phyloP scores from a whole-genome alignment of 2,329 filamentous ascomycete species.

The Ophiocordyceps camponoti-rufipedis region DNA sequence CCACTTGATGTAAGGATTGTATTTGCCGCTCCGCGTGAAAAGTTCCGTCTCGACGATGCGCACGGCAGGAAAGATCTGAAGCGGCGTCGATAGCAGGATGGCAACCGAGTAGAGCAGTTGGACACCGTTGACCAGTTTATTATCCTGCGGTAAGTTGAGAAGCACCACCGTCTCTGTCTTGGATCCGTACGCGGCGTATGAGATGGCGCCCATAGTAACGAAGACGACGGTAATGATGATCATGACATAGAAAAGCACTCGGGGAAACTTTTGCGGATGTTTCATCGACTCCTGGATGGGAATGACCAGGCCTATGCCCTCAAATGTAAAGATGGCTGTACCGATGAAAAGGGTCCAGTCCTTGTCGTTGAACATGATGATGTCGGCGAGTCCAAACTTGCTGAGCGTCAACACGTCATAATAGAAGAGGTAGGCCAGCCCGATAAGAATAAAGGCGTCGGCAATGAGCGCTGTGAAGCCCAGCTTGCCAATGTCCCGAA shows the following conservation, averaged over 20 bases:
- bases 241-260: constrained; percentile 81
- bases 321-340: constrained; percentile 97
- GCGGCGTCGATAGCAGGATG: constrained; percentile 85
- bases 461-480: constrained; percentile 87
- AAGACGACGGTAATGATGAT: constrained; percentile 86
- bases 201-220: constrained; percentile 76
- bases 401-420: constrained; percentile 79
- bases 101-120: constrained; percentile 96
- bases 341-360: constrained; percentile 98
- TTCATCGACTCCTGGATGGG: constrained; percentile 97
- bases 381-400: constrained; percentile 60
- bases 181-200: constrained; percentile 90
- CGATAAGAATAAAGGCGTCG: constrained; percentile 84
- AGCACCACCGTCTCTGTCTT: constrained; percentile 92
- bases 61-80: constrained; percentile 96
- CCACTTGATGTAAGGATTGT: constrained; percentile 98
- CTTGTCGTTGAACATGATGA: constrained; percentile 73
- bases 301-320: constrained; percentile 93
- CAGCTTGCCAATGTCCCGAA: constrained; percentile 93
- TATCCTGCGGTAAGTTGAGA: constrained; percentile 88
- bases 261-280: constrained; percentile 74
- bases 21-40: constrained; percentile 88
- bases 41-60: constrained; percentile 89
- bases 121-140: constrained; percentile 85
- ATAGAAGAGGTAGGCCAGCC: constrained; percentile 86